Base-by-base conservation (phyloP, 164 flowering plant genomes). In the Litsea cubeba region DNA sequence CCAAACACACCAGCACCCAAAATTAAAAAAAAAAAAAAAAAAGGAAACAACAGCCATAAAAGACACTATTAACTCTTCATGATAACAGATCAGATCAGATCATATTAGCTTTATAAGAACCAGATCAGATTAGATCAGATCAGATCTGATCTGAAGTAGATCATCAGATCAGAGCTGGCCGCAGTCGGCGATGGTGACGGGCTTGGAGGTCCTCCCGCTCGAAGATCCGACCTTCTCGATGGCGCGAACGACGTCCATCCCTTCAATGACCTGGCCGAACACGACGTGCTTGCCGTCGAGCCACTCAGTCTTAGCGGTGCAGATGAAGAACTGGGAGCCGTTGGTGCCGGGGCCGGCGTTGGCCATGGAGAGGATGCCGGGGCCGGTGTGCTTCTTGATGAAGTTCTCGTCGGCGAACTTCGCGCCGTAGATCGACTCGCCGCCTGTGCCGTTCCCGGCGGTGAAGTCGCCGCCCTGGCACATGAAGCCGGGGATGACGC, bases 381-480 rank as follows among this genome's bases (percentile, higher is more conserved):
- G 79, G 0, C 87, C 87, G 26, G 87, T 86, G 83, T 86, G 87
- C 81, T 81, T 83, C 87, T 64, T 81, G 40, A 62, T 54, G 81
- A 86, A 84, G 81, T 86, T 86, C 79, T 86, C 89, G 63, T 86
- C 87, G 20, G 79, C 78, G 74, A 86, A 86, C 79, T 84, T 84
- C 3, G 76, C 23, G 12, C 87, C 87, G 74, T 86, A 84, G 78
- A 85, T 84, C 66, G 85, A 81, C 71, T 81, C 87, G 4, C 85
- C 88, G 3, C 85, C 87, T 28, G 85, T 81, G 20, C 87, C 87
- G 58, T 82, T 84, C 24, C 84, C 85, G 32, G 76, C 74, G 60
- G 88, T 84, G 83, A 84, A 84, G 60, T 81, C 85, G 35, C 83
- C 87, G 5, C 87, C 86, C 76, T 83, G 86, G 75, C 85, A 85